phyloP scores from a whole-genome alignment of 441 rosid species.

The Daphne laureola region DNA sequence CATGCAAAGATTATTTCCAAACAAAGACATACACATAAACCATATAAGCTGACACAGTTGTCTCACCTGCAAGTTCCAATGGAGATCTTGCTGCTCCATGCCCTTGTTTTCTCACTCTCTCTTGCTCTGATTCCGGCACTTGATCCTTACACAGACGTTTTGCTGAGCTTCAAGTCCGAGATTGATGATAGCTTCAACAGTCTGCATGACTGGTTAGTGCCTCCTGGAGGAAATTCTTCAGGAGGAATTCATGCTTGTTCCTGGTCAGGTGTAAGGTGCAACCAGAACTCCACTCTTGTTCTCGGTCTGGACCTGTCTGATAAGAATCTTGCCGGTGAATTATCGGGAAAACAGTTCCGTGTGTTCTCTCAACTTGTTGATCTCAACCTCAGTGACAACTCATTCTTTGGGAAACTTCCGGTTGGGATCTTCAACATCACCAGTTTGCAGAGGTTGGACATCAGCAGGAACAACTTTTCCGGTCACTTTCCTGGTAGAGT shows the following conservation, averaged over 20 bases:
- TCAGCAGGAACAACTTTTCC: constrained; percentile 84
- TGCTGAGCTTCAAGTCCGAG: constrained; percentile 63
- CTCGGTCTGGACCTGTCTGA: constrained; percentile 51
- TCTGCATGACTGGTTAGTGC: constrained; percentile 59
- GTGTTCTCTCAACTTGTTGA: constrained; percentile 55
- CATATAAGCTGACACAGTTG: constrained; percentile 13
- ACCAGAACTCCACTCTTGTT: constrained; percentile 43
- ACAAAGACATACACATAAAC: constrained; percentile 5
- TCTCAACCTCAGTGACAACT: constrained; percentile 75
- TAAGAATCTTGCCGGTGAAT: constrained; percentile 54
- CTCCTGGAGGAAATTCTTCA: constrained; percentile 23
- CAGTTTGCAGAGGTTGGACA: constrained; percentile 54
- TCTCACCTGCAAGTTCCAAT: constrained; percentile 33
- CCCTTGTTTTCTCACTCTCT: constrained; percentile 22
- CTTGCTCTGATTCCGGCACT: constrained; percentile 17
- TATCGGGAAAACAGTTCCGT: constrained; percentile 38
- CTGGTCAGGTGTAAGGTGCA: constrained; percentile 81
- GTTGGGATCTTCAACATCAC: constrained; percentile 44
- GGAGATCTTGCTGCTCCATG: constrained; percentile 36
- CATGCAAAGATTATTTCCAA: constrained; percentile 38
- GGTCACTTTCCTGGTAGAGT: constrained; percentile 51
- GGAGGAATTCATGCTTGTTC: constrained; percentile 54
- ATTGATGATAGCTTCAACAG: constrained; percentile 31
- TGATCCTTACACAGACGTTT: constrained; percentile 63
- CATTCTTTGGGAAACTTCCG: constrained; percentile 65